Conservation (phyloP, 306 rosid species). For the Cucurbita moschata region DNA sequence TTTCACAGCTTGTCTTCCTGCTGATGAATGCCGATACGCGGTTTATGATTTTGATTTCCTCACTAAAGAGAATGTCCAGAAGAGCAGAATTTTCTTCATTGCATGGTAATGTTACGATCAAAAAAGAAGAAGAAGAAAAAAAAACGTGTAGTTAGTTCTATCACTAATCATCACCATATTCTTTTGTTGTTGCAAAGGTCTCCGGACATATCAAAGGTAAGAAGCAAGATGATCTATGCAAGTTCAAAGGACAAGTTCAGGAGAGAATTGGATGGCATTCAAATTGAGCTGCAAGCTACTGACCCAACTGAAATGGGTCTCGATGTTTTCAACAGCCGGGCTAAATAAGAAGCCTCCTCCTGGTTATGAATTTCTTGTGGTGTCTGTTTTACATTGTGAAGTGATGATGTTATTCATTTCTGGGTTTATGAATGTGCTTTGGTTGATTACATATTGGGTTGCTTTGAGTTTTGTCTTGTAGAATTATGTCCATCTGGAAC, state of each 20-base stretch:
- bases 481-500: conserved; percentile 2
- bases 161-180: background rate
- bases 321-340: conserved; percentile 36
- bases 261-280: conserved; percentile 12
- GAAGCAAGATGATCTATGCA: conserved; percentile 18
- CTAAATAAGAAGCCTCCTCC: conserved; percentile 4
- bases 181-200: conserved; percentile 21
- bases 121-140: background rate
- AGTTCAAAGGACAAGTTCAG: conserved; percentile 1
- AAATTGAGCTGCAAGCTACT: conserved; percentile 45
- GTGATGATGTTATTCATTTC: background rate
- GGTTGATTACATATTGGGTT: conserved; percentile 7
- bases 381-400: conserved; percentile 3
- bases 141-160: background rate
- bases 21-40: conserved; percentile 61
- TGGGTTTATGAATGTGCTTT: conserved; percentile 10
- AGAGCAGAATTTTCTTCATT: conserved; percentile 69
- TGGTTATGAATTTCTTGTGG: background rate
- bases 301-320: conserved; percentile 38
- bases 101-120: conserved; percentile 38
- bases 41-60: conserved; percentile 59
- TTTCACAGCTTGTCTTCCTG: conserved; percentile 43
- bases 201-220: conserved; percentile 31
- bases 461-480: background rate
- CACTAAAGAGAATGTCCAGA: conserved; percentile 55